Base-by-base conservation (phyloP, 1,139 yeast species). In the Protomyces lactucae-debilis region DNA sequence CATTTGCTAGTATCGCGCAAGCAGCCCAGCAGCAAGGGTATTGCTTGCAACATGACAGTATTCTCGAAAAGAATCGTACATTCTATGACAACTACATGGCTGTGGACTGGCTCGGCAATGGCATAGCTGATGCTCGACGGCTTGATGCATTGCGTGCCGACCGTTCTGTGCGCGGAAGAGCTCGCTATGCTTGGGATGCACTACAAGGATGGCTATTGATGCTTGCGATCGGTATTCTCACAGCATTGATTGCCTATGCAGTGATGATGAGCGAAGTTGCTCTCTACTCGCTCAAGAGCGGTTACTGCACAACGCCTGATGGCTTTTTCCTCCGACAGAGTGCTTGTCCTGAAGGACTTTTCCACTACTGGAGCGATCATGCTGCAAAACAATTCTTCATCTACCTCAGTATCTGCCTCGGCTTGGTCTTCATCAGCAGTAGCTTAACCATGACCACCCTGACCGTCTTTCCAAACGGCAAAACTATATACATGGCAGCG, bases 61-160 rank as follows among this genome's bases (percentile, higher is more conserved):
- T 52, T 18, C 35, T 57, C 14, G 61, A 57, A 39, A 55, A 55
- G 9, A 59, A 64, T n/a, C 28, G 55, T 16, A 54, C 57, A 14
- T 82, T 76, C 73, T 84, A 84, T 71, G 85, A 84, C 72, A 86
- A 84, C 72, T 84, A 83, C 73, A 84, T 87, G 25, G 83, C 87
- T 14, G 82, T 83, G 12, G 88, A 84, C 73, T 84, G 87, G 87
- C 80, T 83, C 2, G 77, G 79, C 52, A 85, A 85, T 39, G 79
- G 79, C 51, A 76, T 82, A 25, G 74, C 76, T 66, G 82, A 82
- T 55, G 82, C 84, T 48, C 74, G 75, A 53, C 76, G 84, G 61
- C 77, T 79, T 67, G 81, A 76, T 68, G 76, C 76, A 53, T 70
- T 84, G 52, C 70, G 73, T 65, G 52, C 25, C 12, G 52, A 46